Conservation (phyloP, 2,329 filamentous ascomycete genomes). For the Xylariaceae sp. region DNA sequence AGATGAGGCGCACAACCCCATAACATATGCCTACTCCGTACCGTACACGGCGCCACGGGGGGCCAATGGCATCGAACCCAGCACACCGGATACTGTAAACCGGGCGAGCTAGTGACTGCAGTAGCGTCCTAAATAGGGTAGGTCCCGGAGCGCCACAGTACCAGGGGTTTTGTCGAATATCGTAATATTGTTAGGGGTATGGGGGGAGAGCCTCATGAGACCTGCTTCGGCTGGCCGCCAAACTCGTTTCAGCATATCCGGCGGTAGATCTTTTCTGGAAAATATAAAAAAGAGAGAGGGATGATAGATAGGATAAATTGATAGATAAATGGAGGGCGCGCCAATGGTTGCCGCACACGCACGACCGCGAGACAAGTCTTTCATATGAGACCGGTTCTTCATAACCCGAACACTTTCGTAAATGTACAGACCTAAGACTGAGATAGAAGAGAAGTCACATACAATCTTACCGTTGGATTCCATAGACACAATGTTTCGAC, state of each 20-base stretch:
- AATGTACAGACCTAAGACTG: no score
- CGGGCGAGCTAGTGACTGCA: conserved; percentile 2
- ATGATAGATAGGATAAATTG: neutral
- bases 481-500: no score
- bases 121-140: neutral
- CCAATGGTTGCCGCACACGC: neutral
- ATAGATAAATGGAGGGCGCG: no score
- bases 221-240: neutral
- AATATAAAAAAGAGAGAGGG: neutral
- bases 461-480: no score
- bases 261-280: neutral
- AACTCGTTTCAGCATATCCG: neutral
- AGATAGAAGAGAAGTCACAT: no score
- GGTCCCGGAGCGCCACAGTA: neutral
- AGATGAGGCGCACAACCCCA: neutral
- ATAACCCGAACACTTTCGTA: neutral
- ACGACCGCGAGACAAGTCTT: neutral
- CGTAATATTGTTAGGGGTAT: neutral
- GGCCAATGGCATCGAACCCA: conserved; percentile 5
- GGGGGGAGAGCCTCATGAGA: neutral
- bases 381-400: neutral
- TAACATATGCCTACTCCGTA: neutral
- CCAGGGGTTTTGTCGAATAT: neutral
- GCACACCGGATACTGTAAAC: conserved; percentile 6
- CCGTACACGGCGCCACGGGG: neutral